A percentile compares a stretch with the other conserved stretches of the same genome.
phyloP scores from a whole-genome alignment of 257 asterid genomes.

The Nyctanthes arbortristis region DNA sequence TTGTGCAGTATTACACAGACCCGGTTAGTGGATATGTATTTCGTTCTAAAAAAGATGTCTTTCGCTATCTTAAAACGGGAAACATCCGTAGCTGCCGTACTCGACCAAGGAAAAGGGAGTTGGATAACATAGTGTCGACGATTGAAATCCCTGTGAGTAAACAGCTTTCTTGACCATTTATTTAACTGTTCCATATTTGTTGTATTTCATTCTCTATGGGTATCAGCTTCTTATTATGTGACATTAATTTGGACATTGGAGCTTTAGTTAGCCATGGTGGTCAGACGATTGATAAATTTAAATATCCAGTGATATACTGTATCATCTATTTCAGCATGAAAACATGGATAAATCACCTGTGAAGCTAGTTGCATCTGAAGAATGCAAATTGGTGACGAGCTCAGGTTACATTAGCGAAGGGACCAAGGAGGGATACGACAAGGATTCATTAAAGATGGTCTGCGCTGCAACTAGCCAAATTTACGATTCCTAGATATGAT shows the following conservation, averaged over 20 bases:
- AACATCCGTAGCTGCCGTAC: conserved; percentile 46
- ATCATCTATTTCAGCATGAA: conserved; percentile 28
- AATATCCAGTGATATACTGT: neutral
- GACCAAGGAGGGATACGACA: conserved; percentile 19
- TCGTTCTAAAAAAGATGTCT: conserved; percentile 62
- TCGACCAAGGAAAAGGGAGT: conserved; percentile 47
- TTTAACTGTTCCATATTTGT: conserved; percentile 8
- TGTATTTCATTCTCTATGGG: conserved; percentile 5
- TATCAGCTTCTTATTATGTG: conserved; percentile 2
- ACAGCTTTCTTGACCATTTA: conserved; percentile 19
- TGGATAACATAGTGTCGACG: conserved; percentile 19
- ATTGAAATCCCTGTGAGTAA: conserved; percentile 46
- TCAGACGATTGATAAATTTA: neutral
- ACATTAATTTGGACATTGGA: neutral
- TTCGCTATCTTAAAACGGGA: conserved; percentile 56
- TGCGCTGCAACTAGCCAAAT: conserved; percentile 26
- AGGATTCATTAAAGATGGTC: conserved; percentile 31
- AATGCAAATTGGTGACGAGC: conserved; percentile 18
- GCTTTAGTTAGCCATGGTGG: neutral
- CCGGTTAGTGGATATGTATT: conserved; percentile 59
- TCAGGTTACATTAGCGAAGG: conserved; percentile 11
- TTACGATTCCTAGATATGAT: conserved; percentile 18
- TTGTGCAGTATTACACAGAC: conserved; percentile 62
- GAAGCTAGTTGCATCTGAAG: conserved; percentile 17
- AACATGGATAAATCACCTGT: conserved; percentile 26